Percentiles rank a stretch among this genome's conserved stretches.
Conservation (phyloP, 2,329 filamentous ascomycete species). For the Cryphonectria naterciae region DNA sequence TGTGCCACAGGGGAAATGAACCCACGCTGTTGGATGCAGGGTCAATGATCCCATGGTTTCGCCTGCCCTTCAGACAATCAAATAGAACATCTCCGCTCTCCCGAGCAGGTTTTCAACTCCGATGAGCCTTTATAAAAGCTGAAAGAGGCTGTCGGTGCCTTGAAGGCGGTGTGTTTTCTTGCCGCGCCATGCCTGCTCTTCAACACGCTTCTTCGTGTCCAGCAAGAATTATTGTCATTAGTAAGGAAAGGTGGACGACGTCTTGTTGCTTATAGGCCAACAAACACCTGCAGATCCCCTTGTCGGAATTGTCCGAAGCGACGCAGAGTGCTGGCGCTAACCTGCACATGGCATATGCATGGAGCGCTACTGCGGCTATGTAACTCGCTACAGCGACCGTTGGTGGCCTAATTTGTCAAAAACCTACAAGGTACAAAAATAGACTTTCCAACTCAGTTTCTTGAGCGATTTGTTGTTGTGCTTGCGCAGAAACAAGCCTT, state of each 20-base stretch:
- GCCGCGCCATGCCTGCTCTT: background rate
- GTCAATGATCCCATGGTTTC: background rate
- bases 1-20: constrained; percentile 2
- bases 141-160: background rate
- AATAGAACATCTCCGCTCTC: background rate
- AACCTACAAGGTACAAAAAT: background rate
- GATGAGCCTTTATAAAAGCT: background rate
- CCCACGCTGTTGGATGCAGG: background rate
- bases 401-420: background rate
- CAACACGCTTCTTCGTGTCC: background rate
- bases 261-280: background rate
- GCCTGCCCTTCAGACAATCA: background rate
- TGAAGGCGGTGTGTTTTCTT: background rate
- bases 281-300: background rate
- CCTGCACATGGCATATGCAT: background rate
- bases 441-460: background rate
- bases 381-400: background rate
- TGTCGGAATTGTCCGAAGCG: background rate
- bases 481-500: background rate
- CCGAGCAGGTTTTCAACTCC: background rate
- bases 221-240: background rate
- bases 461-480: background rate
- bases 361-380: background rate
- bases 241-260: background rate
- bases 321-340: background rate